phyloP scores from a whole-genome alignment of 768 basidiomycete species.

The Macrolepiota albuminosa region DNA sequence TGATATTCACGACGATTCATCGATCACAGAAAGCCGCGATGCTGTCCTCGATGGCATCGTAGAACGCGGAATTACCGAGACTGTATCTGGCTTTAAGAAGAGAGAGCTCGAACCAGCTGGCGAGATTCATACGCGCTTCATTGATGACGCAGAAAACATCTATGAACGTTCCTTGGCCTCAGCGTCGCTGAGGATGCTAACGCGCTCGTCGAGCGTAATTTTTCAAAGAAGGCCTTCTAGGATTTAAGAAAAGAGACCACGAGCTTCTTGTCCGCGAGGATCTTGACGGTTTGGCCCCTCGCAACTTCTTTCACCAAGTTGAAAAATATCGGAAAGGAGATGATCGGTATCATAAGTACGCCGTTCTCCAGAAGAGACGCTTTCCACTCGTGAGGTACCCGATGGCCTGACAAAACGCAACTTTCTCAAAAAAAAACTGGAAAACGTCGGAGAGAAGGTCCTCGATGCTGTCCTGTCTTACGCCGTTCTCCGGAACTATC shows the following conservation, averaged over 20 bases:
- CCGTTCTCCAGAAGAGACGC: background rate
- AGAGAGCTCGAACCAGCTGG: background rate
- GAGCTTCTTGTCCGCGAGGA: background rate
- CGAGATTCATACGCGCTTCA: slow-evolving; percentile 1
- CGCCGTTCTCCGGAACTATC: background rate
- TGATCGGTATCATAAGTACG: background rate
- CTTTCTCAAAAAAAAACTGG: background rate
- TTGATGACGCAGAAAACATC: background rate
- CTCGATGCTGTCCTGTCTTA: background rate
- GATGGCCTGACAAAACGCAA: background rate
- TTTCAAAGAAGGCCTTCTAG: background rate
- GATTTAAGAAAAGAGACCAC: background rate
- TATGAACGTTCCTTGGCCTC: background rate
- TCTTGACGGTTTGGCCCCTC: background rate
- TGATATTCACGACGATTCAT: background rate
- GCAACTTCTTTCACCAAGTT: background rate
- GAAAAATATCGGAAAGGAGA: background rate
- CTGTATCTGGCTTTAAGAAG: background rate
- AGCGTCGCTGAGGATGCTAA: background rate
- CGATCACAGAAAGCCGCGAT: background rate
- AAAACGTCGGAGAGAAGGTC: background rate
- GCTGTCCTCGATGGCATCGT: background rate
- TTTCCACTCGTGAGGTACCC: background rate
- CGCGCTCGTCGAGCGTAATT: background rate
- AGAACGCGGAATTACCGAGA: background rate